Evolutionary conservation across 1,139 yeast genomes (phyloP).

Genomic region (Yamadazyma trypodendri): DNA sequence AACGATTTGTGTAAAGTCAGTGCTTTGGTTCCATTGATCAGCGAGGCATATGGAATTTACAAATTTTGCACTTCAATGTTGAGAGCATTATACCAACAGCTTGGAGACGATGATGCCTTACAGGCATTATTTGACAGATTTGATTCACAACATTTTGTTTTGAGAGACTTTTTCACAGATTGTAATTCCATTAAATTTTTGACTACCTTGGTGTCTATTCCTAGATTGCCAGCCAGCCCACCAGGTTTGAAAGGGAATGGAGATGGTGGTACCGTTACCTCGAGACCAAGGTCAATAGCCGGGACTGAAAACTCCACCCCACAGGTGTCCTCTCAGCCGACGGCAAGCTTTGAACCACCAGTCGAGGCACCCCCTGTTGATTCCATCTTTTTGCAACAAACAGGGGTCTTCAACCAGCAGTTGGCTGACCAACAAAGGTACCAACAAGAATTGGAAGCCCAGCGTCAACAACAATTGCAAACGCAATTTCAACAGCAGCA

Average conservation of each 20-base stretch:
- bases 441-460: constrained; percentile 55
- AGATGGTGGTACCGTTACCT: constrained; percentile 27
- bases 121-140: constrained; percentile 73
- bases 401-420: constrained; percentile 45
- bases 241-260: constrained; percentile 66
- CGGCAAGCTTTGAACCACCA: constrained; percentile 26
- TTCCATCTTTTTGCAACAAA: constrained; percentile 45
- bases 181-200: constrained; percentile 83
- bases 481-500: constrained; percentile 56
- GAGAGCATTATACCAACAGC: constrained; percentile 78
- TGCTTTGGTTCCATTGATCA: constrained; percentile 84
- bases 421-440: constrained; percentile 70
- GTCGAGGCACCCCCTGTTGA: constrained; percentile 43
- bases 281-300: constrained; percentile 41
- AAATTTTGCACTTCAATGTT: constrained; percentile 88
- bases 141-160: constrained; percentile 73
- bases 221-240: constrained; percentile 65
- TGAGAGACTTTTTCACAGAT: constrained; percentile 86
- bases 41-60: constrained; percentile 93
- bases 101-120: constrained; percentile 76
- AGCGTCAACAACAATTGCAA: constrained; percentile 49
- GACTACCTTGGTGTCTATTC: constrained; percentile 82
- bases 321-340: constrained; percentile 35
- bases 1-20: constrained; percentile 80
- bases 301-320: constrained; percentile 20